Percentiles rank a stretch among this genome's conserved stretches.
These are phyloP conservation scores for Martiniozyma abietophila DNA, from an alignment of 805 yeast genomes.

Conservation along the genomic window DNA sequence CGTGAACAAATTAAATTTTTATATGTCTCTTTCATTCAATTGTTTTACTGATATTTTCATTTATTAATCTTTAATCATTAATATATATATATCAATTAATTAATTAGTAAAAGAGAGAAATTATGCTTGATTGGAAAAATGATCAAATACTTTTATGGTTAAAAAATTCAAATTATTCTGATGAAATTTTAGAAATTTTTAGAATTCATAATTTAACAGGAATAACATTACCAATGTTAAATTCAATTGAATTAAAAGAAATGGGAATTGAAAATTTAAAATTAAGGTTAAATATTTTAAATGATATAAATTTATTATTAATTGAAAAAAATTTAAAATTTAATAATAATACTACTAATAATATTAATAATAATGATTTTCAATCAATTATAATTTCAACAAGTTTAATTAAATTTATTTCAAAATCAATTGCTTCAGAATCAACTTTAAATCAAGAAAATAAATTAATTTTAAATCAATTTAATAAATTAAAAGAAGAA, in stretches of 20 bases:
- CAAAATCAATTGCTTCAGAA: conserved; percentile 19
- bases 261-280: conserved; percentile 50
- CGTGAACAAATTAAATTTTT: too few species aligned
- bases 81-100: conserved; percentile 41
- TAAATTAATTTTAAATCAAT: conserved; percentile 41
- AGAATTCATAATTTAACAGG: conserved; percentile 62
- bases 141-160: conserved; percentile 26
- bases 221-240: conserved; percentile 56
- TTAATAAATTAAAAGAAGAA: conserved; percentile 51
- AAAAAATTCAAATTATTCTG: conserved; percentile 17
- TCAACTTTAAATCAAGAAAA: conserved; percentile 10
- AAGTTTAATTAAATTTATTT: conserved; percentile 15
- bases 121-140: conserved; percentile 22
- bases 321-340: conserved; percentile 22
- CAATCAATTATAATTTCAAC: conserved; percentile 20
- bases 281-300: conserved; percentile 51
- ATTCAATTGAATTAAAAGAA: conserved; percentile 63
- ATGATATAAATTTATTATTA: conserved; percentile 47
- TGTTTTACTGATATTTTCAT: too few species aligned
- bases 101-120: conserved; percentile 30
- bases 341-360: conserved; percentile 13
- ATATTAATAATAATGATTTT: conserved; percentile 20
- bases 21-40: too few species aligned
- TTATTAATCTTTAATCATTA: conserved; percentile 21
- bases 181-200: conserved; percentile 28